Percentiles rank a stretch among this genome's conserved stretches.
Conservation (phyloP, 345 rosid genomes). For the Excoecaria agallocha region DNA sequence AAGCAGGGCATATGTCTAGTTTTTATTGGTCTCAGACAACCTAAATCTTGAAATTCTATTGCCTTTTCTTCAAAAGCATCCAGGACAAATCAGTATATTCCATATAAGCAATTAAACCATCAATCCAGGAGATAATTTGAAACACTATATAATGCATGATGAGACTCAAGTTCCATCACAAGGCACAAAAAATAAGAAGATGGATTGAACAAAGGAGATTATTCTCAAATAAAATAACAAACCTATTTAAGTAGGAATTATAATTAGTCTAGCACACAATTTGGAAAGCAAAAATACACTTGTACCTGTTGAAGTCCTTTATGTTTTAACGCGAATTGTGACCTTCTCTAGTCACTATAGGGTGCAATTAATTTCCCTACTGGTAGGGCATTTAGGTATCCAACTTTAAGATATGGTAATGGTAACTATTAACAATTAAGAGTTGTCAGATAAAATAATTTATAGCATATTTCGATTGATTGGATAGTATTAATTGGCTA, state of each 20-base stretch:
- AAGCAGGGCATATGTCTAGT: background rate
- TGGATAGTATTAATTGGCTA: background rate
- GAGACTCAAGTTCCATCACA: background rate
- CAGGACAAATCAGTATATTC: no score
- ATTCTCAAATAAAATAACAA: background rate
- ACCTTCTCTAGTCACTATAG: conserved; percentile 81
- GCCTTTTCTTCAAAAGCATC: no score
- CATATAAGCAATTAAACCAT: background rate
- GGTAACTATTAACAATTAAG: conserved; percentile 60
- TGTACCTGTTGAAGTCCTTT: conserved; percentile 85
- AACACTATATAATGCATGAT: background rate
- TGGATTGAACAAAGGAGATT: background rate
- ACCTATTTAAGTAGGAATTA: background rate
- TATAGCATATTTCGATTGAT: background rate
- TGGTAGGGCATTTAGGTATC: conserved; percentile 79
- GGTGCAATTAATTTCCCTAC: conserved; percentile 74
- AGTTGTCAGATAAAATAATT: conserved; percentile 16
- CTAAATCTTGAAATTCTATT: background rate
- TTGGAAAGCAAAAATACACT: background rate
- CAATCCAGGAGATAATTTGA: background rate
- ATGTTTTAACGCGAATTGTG: conserved; percentile 73
- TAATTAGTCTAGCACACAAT: background rate
- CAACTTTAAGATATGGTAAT: conserved; percentile 78
- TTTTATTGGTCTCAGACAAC: background rate
- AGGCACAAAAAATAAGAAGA: background rate